Evolutionary conservation across 495 filamentous ascomycete genomes (phyloP).

Genomic region (Neurospora sp.): DNA sequence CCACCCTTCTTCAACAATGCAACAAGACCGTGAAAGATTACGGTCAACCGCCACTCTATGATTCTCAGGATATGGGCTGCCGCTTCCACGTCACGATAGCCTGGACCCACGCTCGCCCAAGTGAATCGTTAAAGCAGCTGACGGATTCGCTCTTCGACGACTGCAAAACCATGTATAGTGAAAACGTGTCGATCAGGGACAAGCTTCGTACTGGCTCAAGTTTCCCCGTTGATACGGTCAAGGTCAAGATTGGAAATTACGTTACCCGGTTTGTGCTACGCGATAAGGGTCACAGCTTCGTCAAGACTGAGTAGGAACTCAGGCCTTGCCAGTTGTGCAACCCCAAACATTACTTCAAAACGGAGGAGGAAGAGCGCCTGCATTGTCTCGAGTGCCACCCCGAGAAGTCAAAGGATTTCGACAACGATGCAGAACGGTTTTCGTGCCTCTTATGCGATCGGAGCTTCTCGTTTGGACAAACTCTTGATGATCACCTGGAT

Average conservation of each 20-base stretch:
- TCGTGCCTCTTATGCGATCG: background rate
- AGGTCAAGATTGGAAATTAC: conserved; percentile 70
- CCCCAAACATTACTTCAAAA: background rate
- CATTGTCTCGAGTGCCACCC: background rate
- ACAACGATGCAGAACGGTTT: background rate
- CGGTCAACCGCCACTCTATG: conserved; percentile 66
- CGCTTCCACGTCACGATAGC: conserved; percentile 77
- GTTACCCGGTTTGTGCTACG: conserved; percentile 29
- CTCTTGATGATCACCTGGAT: background rate
- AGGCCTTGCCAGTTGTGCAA: background rate
- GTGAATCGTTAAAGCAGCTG: conserved; percentile 21
- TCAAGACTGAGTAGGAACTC: background rate
- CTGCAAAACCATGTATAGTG: conserved; percentile 3
- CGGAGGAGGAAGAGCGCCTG: background rate
- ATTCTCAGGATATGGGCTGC: conserved; percentile 2
- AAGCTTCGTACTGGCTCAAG: background rate
- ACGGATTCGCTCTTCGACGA: conserved; percentile 21
- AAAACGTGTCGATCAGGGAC: background rate
- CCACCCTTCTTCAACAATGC: conserved; percentile 49
- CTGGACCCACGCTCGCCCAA: conserved; percentile 51
- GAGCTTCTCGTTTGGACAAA: background rate
- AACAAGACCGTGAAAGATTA: conserved; percentile 52
- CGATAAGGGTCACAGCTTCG: background rate
- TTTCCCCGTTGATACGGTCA: conserved; percentile 44
- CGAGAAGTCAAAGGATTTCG: background rate